Evolutionary conservation across 768 basidiomycete species (phyloP).

Genomic region (Naganishia onofrii): DNA sequence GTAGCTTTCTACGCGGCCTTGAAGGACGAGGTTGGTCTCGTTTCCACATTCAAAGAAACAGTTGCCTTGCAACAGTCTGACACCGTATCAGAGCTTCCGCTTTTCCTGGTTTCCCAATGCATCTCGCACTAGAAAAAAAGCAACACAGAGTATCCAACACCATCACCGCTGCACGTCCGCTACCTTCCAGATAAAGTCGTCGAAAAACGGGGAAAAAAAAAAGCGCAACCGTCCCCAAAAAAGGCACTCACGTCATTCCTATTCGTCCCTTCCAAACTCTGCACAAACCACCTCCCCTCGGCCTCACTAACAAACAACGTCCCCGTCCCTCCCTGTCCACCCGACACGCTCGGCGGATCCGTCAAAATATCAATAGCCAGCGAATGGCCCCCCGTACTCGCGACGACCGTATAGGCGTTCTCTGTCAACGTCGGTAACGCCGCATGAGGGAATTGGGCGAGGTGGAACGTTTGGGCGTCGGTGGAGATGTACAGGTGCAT

Average conservation of each 20-base stretch:
- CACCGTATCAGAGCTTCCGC: too few species aligned
- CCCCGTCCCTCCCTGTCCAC: constrained; percentile 60
- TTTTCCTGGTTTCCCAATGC: too few species aligned
- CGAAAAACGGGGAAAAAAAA: too few species aligned
- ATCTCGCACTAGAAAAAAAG: too few species aligned
- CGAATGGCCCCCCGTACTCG: constrained; percentile 77
- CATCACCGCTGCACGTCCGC: too few species aligned
- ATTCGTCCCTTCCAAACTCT: constrained; percentile 88
- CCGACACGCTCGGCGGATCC: constrained; percentile 42
- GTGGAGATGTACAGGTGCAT: constrained; percentile 72
- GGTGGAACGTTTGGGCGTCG: constrained; percentile 79
- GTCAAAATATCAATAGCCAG: constrained; percentile 90
- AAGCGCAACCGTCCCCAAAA: too few species aligned
- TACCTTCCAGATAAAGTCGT: too few species aligned
- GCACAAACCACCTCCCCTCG: constrained; percentile 91
- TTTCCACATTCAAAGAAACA: too few species aligned
- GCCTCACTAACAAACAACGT: constrained; percentile 94
- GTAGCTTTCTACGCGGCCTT: too few species aligned
- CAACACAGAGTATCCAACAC: too few species aligned
- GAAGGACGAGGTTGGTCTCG: too few species aligned
- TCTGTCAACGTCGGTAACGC: constrained; percentile 47
- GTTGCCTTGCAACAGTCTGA: too few species aligned
- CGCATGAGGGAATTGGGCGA: constrained; percentile 83
- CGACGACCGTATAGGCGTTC: constrained; percentile 86
- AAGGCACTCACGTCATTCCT: constrained; percentile 63